These are phyloP conservation scores for Alternaria gaisen DNA, from an alignment of 2,329 filamentous ascomycete genomes.

Conservation along the genomic window DNA sequence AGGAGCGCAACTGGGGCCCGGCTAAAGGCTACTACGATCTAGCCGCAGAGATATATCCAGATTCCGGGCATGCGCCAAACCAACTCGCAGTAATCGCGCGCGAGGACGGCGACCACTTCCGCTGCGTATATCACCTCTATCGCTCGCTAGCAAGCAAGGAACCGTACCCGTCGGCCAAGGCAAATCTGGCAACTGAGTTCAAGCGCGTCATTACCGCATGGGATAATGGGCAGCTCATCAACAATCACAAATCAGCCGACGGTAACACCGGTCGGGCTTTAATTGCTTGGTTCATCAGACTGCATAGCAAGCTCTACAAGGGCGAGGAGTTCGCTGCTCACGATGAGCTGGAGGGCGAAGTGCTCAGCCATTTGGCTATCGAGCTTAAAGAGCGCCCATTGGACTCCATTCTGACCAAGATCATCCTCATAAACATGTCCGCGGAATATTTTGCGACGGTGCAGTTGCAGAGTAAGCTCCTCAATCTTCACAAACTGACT, in stretches of 20 bases:
- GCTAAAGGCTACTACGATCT: slow-evolving; percentile 86
- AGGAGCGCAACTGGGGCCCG: slow-evolving; percentile 77
- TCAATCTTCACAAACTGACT: slow-evolving; percentile 15
- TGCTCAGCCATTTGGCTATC: slow-evolving; percentile 78
- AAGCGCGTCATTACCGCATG: slow-evolving; percentile 68
- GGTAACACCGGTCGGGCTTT: slow-evolving; percentile 70
- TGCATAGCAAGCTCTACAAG: slow-evolving; percentile 85
- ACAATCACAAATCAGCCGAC: slow-evolving; percentile 48
- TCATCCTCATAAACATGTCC: slow-evolving; percentile 85
- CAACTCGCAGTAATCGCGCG: slow-evolving; percentile 88
- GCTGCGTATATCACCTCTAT: slow-evolving; percentile 89
- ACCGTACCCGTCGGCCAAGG: slow-evolving; percentile 76
- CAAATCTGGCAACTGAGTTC: slow-evolving; percentile 84
- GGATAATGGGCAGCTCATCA: slow-evolving; percentile 63
- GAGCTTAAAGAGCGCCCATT: slow-evolving; percentile 74
- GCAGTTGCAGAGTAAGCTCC: slow-evolving; percentile 63
- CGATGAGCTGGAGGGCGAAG: slow-evolving; percentile 83
- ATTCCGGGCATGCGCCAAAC: slow-evolving; percentile 84
- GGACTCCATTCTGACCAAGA: slow-evolving; percentile 74
- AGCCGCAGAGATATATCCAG: slow-evolving; percentile 79
- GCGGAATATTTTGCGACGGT: slow-evolving; percentile 77
- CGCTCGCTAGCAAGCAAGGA: slow-evolving; percentile 77
- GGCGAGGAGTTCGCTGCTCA: slow-evolving; percentile 78
- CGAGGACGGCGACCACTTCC: slow-evolving; percentile 79
- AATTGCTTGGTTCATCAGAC: slow-evolving; percentile 81